phyloP scores from a whole-genome alignment of 805 yeast species.

The Hyphopichia homilentoma region DNA sequence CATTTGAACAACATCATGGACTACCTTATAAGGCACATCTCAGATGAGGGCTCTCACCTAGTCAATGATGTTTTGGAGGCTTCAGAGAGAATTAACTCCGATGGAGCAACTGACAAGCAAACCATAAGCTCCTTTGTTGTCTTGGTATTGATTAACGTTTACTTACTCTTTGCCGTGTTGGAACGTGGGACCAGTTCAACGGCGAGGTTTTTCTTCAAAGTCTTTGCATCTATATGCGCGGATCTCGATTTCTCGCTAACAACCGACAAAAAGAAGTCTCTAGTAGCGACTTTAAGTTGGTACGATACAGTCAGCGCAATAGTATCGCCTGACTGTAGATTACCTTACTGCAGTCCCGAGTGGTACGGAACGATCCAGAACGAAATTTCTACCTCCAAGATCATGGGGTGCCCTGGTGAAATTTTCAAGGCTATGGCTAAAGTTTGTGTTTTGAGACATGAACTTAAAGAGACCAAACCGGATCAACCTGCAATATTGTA shows the following conservation, averaged over 20 bases:
- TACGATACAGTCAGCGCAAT: constrained; percentile 56
- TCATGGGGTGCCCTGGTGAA: constrained; percentile 63
- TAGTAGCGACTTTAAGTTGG: constrained; percentile 54
- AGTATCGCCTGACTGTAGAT: constrained; percentile 53
- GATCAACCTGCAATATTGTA: too few relatives aligned
- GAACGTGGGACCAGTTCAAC: constrained; percentile 54
- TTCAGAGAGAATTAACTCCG: constrained; percentile 1
- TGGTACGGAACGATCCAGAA: constrained; percentile 49
- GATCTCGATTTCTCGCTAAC: constrained; percentile 38
- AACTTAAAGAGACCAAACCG: constrained; percentile 7
- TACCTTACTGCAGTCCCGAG: constrained; percentile 49
- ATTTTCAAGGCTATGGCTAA: constrained; percentile 45
- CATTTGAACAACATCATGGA: constrained; percentile 58
- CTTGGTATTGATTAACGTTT: constrained; percentile 50
- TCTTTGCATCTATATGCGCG: constrained; percentile 47
- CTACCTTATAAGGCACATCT: constrained; percentile 44
- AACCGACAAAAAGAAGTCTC: constrained; percentile 46
- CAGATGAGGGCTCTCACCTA: constrained; percentile 1
- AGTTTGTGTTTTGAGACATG: constrained; percentile 38
- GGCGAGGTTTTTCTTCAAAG: constrained; percentile 44
- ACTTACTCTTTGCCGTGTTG: constrained; percentile 48
- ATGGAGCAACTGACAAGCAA: constrained; percentile 12
- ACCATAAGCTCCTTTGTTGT: constrained; percentile 39
- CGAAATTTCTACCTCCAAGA: constrained; percentile 44
- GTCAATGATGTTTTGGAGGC: not conserved